Evolutionary conservation across 2,329 filamentous ascomycete genomes (phyloP), one percentile per base, ranked within the genome.

Genomic region (Exophiala xenobiotica): DNA sequence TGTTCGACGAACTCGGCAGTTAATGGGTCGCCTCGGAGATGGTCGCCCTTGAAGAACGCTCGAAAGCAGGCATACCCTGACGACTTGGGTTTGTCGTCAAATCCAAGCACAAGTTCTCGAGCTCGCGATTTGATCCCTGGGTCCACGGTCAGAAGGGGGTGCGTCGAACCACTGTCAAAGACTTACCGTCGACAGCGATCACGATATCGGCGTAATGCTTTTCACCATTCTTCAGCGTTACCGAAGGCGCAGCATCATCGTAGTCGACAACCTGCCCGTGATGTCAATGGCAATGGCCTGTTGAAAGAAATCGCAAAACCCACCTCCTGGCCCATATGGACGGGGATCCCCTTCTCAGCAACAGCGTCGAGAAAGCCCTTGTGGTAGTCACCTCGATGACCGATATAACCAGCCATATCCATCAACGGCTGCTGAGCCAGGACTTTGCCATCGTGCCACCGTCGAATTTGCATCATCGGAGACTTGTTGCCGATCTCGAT

Each of bases 371-470:
- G 82, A 3, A 84, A 73, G 8, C 83, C 74, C 45, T 77, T 70
- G 55, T 84, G 81, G 48, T 84, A 68, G 65, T 83, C 81, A 12
- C 81, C 81, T 16, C 81, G 66, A 58, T 84, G 81, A 0, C 81
- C 81, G 46, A 83, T 83, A 60, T 82, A 79, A 4, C 78, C 75
- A 0, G 80, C 66, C 35, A 67, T 67, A 2, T 70, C 63, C 60
- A 53, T 38, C 41, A 57, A 26, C 9, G 63, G 63, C 54, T 68
- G 62, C 35, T 67, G 63, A 27, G 64, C 65, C 16, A 69, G 51
- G 18, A 68, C 59, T 39, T 67, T 62, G 33, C 68, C 67, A 37
- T 68, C 65, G 44, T 68, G 64, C 26, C 66, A 67, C 20, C 65
- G 53, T 43, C 68, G 65, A 7, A 67, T 66, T 42, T 69, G 67